These are phyloP conservation scores for Letharia columbiana DNA, from an alignment of 495 filamentous ascomycete species.

Conservation along the genomic window DNA sequence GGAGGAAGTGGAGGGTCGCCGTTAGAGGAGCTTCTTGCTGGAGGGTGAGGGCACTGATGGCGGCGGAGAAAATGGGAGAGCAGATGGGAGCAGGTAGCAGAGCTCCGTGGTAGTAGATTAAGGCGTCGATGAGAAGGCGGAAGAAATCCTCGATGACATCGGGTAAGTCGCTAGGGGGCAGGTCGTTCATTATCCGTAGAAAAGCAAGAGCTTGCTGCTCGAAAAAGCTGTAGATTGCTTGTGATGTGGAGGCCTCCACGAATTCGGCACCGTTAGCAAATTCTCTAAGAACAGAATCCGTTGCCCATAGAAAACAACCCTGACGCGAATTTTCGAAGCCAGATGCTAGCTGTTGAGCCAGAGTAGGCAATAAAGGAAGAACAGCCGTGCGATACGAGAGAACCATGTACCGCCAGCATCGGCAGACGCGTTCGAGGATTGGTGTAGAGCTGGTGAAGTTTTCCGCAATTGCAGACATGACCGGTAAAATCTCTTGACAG, in stretches of 20 bases:
- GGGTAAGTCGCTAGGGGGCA: constrained; percentile 78
- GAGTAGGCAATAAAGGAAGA: constrained; percentile 68
- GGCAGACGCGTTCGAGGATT: constrained; percentile 85
- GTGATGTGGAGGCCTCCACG: constrained; percentile 74
- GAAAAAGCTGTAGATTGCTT: constrained; percentile 86
- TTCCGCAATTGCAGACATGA: constrained; percentile 73
- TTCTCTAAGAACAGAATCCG: constrained; percentile 86
- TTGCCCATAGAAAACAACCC: constrained; percentile 96
- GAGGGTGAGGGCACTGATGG: constrained; percentile 71
- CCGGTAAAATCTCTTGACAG: constrained; percentile 83
- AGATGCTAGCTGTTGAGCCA: constrained; percentile 77
- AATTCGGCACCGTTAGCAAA: constrained; percentile 82
- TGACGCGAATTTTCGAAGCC: constrained; percentile 82
- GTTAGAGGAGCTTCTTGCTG: constrained; percentile 86
- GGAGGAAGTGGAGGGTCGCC: constrained; percentile 85
- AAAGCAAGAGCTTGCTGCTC: constrained; percentile 84
- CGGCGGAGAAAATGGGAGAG: constrained; percentile 74
- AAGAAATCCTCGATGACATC: constrained; percentile 99
- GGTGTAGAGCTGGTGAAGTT: constrained; percentile 76
- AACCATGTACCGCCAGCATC: constrained; percentile 93
- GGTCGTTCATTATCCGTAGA: constrained; percentile 76
- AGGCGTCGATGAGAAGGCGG: constrained; percentile 78
- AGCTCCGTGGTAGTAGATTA: constrained; percentile 82
- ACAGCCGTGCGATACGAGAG: constrained; percentile 89
- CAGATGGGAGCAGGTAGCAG: constrained; percentile 70